Evolutionary conservation across 2,329 filamentous ascomycete genomes (phyloP), one percentile per base, ranked within the genome.

Genomic region (Trichophyton mentagrophytes): DNA sequence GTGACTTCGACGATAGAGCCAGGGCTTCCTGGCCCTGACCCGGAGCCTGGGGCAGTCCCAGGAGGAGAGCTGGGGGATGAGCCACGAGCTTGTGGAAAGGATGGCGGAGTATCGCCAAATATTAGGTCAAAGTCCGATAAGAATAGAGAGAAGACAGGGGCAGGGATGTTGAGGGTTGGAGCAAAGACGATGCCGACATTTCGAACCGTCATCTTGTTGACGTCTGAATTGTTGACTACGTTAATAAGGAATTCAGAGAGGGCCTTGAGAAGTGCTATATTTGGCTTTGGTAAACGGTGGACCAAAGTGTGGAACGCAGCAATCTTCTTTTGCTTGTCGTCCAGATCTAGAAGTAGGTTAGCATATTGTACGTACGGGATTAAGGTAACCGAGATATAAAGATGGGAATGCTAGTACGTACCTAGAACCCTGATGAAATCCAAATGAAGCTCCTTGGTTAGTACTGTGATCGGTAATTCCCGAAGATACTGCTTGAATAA

Each of bases 141-240:
- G 73, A 99, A 93, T 72, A 95, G 82, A 2, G 91, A 90, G 71
- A 99, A 96, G 9, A 99, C 87, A 0, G 92, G 91, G 0, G 90
- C 90, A 0, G 93, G 92, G 49, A 99, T 96, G 72, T 97, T 97
- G 60, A 99, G 81, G 0, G 93, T 97, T 0, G 93, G 93, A 15
- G 93, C 95, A 73, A 99, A 99, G 61, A 99, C 92, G 67, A 99
- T 97, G 65, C 93, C 92, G 60, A 99, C 89, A 69, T 99, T 99
- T 66, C 92, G 86, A 59, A 96, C 89, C 9, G 89, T 96, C 93
- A 99, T 99, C 79, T 96, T 97, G 78, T 99, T 99, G 64, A 87
- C 79, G 67, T 89, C 86, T 5, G 90, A 80, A 67, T 96, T 90
- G 73, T 93, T 90, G 69, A 96, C 90, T 67, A 99, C 92, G 69